Conservation (phyloP, 768 basidiomycete species). For the Saitozyma podzolica region DNA sequence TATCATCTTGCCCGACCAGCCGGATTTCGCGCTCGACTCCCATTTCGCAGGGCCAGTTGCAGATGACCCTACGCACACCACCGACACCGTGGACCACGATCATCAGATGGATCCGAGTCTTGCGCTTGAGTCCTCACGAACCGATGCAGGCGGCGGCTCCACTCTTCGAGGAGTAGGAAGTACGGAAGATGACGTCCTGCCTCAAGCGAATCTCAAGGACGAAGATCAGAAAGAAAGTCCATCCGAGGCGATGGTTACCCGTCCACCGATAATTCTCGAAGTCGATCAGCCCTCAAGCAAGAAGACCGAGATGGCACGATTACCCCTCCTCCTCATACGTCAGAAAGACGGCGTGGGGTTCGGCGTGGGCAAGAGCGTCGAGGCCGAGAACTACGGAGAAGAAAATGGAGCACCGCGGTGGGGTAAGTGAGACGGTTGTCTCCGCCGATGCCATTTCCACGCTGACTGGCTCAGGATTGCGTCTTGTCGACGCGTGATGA, state of each 20-base stretch:
- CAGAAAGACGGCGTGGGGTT: constrained; percentile 24
- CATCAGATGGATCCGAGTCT: neutral
- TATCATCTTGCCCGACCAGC: too few relatives aligned
- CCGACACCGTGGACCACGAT: neutral
- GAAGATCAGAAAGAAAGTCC: neutral
- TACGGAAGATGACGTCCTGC: neutral
- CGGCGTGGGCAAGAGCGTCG: constrained; percentile 18
- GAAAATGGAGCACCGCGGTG: neutral
- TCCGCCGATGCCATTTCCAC: too few relatives aligned
- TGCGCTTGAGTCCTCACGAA: neutral
- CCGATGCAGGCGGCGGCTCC: neutral
- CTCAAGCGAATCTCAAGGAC: neutral
- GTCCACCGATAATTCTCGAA: neutral
- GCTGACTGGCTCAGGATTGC: too few relatives aligned
- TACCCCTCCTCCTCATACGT: constrained; percentile 30
- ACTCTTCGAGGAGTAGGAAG: neutral
- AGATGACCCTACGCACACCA: neutral
- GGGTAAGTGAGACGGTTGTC: neutral
- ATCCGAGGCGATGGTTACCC: neutral
- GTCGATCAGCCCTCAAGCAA: neutral
- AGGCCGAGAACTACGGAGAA: constrained; percentile 11
- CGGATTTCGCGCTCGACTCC: neutral
- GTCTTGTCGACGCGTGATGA: too few relatives aligned
- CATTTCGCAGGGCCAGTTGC: neutral
- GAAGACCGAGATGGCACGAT: constrained; percentile 2